Evolutionary conservation across 805 yeast genomes (phyloP), one percentile per base, ranked within the genome.

Genomic region (Candida tibetensis): DNA sequence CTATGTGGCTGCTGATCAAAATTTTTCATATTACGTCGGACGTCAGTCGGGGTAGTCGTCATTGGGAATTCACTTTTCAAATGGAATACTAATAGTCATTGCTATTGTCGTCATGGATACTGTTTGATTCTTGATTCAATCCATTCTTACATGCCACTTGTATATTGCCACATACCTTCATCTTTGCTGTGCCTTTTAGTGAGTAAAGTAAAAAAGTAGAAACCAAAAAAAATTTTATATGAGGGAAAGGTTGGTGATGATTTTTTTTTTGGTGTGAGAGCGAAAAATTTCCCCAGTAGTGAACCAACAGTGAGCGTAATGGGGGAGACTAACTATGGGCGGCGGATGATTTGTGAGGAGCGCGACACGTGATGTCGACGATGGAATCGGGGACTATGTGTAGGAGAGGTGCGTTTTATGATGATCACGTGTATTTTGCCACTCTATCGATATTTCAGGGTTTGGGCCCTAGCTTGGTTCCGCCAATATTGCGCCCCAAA

Each of bases 81-180:
- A n/a, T n/a, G n/a, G n/a, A n/a, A n/a, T n/a, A n/a, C n/a, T n/a
- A n/a, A n/a, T n/a, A n/a, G n/a, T 12, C 18, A 15, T 10, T 28
- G 30, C 14, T 27, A 7, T 27, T 27, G 14, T 12, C 14, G 13
- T 27, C 13, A 15, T 12, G 14, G 29, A n/a, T n/a, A n/a, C 7
- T 27, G 29, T 27, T 27, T 27, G 29, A 10, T 12, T 27, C 16
- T 17, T 18, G 16, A 17, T 30, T 7, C 7, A 16, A n/a, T 32
- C 4, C 10, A 14, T 23, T 23, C 19, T 15, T 25, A 14, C 19
- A 6, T 23, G 30, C 12, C 27, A 12, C 28, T 7, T 25, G 22
- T 18, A 16, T 16, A 27, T 9, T 25, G 30, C 18, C 17, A 66
- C 71, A 66, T 66, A 66, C 71, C 71, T 67, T 67, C 72, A 67